Evolutionary conservation across 371 early-diverging fungal genomes (phyloP).

Genomic region (Parasitella parasitica): DNA sequence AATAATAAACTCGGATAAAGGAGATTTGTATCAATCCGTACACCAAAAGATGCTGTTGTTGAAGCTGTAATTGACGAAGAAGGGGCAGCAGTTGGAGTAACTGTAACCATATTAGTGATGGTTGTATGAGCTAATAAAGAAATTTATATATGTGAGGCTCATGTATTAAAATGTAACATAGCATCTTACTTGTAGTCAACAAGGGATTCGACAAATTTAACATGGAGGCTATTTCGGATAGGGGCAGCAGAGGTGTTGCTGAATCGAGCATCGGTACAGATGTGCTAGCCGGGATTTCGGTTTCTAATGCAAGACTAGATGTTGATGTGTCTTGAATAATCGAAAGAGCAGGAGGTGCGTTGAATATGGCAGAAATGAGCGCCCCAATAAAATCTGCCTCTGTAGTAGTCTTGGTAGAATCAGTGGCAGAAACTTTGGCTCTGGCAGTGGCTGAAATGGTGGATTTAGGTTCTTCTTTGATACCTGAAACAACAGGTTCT

Average conservation of each 20-base stretch:
- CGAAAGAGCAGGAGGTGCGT: too few relatives aligned
- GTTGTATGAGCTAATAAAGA: conserved; percentile 15
- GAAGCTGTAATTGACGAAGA: background rate
- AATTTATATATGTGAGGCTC: background rate
- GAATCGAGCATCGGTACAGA: background rate
- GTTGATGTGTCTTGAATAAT: background rate
- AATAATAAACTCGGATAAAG: background rate
- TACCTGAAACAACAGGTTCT: background rate
- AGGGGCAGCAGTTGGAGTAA: conserved; percentile 4
- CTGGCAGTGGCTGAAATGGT: background rate
- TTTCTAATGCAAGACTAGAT: background rate
- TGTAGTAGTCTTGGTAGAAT: background rate
- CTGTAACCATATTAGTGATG: conserved; percentile 5
- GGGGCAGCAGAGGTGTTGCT: background rate
- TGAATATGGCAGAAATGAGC: background rate
- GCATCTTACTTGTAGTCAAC: conserved; percentile 1
- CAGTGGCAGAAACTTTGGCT: background rate
- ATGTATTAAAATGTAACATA: background rate
- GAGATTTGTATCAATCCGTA: background rate
- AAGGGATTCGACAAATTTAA: background rate
- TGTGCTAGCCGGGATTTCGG: background rate
- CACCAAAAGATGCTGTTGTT: background rate
- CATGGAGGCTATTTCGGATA: background rate
- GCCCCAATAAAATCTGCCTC: background rate
- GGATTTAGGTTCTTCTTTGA: background rate